Percentiles rank a stretch among this genome's conserved stretches.
phyloP scores from a whole-genome alignment of 78 protist genomes.

The Isochrysis galbana region DNA sequence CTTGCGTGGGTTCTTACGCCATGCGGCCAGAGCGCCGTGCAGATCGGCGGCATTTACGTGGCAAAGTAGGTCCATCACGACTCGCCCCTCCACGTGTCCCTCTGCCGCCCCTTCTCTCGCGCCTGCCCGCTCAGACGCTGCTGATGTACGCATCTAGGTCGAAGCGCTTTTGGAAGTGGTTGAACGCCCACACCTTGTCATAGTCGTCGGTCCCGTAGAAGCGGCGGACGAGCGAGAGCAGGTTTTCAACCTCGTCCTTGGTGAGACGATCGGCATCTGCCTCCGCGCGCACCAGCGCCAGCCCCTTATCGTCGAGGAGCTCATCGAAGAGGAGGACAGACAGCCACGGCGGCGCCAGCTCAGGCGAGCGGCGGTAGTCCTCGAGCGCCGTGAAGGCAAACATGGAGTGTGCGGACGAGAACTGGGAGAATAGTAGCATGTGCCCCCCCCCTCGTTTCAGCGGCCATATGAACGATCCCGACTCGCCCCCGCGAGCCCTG shows the following conservation, averaged over 20 bases:
- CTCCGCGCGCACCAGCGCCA: not conserved
- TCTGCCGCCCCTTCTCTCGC: no score
- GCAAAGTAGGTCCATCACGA: no score
- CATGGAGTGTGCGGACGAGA: not conserved
- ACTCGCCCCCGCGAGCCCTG: not conserved
- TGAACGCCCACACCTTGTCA: slow-evolving; percentile 19
- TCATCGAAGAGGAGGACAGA: not conserved
- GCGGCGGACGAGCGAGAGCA: not conserved
- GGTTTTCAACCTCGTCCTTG: not conserved
- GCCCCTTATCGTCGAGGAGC: not conserved
- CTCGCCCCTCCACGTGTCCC: no score
- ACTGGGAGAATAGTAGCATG: not conserved
- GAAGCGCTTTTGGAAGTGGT: not conserved
- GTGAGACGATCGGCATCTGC: not conserved
- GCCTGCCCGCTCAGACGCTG: not conserved
- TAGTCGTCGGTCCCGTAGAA: not conserved
- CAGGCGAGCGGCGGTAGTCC: not conserved
- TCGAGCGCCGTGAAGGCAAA: not conserved
- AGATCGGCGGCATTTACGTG: no score
- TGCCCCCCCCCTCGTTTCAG: not conserved
- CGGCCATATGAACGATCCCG: not conserved
- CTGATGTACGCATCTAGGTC: not conserved
- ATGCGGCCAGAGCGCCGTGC: no score
- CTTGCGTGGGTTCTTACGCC: no score
- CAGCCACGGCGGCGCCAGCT: not conserved